Evolutionary conservation across 345 rosid genomes (phyloP).

Genomic region (Gossypium bickii): DNA sequence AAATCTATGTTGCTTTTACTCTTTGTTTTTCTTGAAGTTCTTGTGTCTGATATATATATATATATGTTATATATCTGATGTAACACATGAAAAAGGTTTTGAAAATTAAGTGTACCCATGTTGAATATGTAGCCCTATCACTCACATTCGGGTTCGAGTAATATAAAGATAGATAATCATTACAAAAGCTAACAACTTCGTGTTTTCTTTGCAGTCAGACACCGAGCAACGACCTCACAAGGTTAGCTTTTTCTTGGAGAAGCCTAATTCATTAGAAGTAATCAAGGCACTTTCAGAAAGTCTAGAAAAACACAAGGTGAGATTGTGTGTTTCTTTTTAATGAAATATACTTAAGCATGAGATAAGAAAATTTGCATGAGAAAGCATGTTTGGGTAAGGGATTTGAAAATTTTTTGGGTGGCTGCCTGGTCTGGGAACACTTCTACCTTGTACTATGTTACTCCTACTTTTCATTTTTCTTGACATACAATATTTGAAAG

Average conservation of each 20-base stretch:
- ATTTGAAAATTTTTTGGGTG: neutral
- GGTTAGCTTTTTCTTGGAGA: slow-evolving; percentile 72
- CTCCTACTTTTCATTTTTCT: neutral
- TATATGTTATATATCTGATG: neutral
- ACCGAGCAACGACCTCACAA: slow-evolving; percentile 74
- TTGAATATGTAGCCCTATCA: too few relatives aligned
- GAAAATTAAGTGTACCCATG: too few relatives aligned
- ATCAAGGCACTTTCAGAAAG: slow-evolving; percentile 48
- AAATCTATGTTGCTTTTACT: neutral
- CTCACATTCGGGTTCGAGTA: neutral
- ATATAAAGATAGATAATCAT: neutral
- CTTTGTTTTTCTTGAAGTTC: neutral
- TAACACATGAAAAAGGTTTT: neutral
- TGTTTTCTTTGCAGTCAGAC: slow-evolving; percentile 44
- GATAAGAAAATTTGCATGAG: neutral
- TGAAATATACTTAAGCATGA: neutral
- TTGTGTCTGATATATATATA: neutral
- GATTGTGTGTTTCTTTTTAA: slow-evolving; percentile 7
- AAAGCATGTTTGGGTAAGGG: neutral
- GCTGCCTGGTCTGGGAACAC: neutral
- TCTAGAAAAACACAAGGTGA: slow-evolving; percentile 64
- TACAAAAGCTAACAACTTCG: neutral
- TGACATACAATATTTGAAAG: neutral
- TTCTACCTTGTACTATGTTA: neutral
- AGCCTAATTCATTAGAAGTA: slow-evolving; percentile 41